Conservation (phyloP, 371 early-diverging fungal genomes). For the Mortierella sp. region DNA sequence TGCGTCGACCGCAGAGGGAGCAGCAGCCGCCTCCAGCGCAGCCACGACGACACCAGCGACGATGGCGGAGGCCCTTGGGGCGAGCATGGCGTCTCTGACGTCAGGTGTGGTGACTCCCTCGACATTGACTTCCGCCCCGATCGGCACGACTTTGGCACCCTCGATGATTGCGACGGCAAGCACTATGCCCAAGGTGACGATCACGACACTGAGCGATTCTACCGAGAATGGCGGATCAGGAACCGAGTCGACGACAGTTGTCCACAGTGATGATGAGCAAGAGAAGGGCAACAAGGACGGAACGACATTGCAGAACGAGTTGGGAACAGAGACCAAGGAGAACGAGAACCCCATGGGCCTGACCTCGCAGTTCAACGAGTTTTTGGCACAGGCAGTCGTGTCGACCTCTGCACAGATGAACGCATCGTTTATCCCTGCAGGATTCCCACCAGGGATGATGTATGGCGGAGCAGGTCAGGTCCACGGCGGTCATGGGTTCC, state of each 20-base stretch:
- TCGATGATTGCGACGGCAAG: slow-evolving; percentile 55
- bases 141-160: slow-evolving; percentile 30
- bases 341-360: slow-evolving; percentile 51
- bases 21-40: slow-evolving; percentile 8
- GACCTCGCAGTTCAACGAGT: slow-evolving; percentile 59
- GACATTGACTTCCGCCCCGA: slow-evolving; percentile 20
- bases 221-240: slow-evolving; percentile 21
- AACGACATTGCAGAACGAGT: slow-evolving; percentile 8
- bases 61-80: neutral
- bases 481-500: slow-evolving; percentile 36
- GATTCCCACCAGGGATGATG: slow-evolving; percentile 41
- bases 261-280: slow-evolving; percentile 38
- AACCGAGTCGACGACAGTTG: slow-evolving; percentile 47
- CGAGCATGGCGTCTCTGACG: neutral
- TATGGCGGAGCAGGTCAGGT: slow-evolving; percentile 25
- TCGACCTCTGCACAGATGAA: slow-evolving; percentile 41
- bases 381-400: slow-evolving; percentile 55
- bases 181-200: slow-evolving; percentile 55
- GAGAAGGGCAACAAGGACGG: slow-evolving; percentile 28
- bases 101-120: slow-evolving; percentile 16
- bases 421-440: slow-evolving; percentile 25
- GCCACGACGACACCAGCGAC: slow-evolving; percentile 1
- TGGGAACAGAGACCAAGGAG: slow-evolving; percentile 24
- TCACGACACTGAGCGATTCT: slow-evolving; percentile 52
- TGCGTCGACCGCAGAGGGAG: slow-evolving; percentile 5